Evolutionary conservation across 768 basidiomycete species (phyloP), one percentile per base, ranked within the genome.

Genomic region (Calocybe cyanea): DNA sequence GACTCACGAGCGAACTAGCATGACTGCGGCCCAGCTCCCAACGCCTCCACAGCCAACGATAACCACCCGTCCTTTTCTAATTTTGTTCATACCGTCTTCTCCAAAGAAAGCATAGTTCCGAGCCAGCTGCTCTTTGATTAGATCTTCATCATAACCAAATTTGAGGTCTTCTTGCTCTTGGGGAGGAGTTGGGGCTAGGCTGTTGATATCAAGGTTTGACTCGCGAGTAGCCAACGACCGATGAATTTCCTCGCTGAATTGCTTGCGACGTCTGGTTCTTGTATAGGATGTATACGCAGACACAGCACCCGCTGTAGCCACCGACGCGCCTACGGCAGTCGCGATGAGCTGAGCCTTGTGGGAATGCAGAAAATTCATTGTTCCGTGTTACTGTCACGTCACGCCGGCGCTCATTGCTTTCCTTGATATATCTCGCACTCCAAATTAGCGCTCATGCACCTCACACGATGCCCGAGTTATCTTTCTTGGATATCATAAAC

Each of bases 11-110:
- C 93, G 71, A 36, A 82, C 85, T 20, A 92, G 80, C 95, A 95
- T 95, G 24, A 95, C 79, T 13, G 93, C 92, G 30, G 84, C 88
- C 90, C 92, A 95, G 59, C 90, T 93, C 0, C 96, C 96, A 0
- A 99, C 96, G 2, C 96, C 95, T 47, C 96, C 96, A 53, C 93
- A 92, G 5, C 96, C 96, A 2, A 99, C 85, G 15, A 98, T 70
- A 14, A 91, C 92, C 1, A 97, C 93, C 4, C 73, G 78, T 10
- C 82, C 79, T 7, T 71, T 59, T 42, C 96, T 75, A 42, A 98
- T 75, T 58, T 79, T 83, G 8, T 67, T 62, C 90, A 97, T 95
- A 32, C 80, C 80, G 28, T 92, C 87, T 24, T 94, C 88, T 0
- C 92, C 92, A 43, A 98, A 87, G 67, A 98, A 97, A 7, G 87